These are phyloP conservation scores for Phalaenopsis hybrid DNA, from an alignment of 116 monocot genomes.

Conservation along the genomic window DNA sequence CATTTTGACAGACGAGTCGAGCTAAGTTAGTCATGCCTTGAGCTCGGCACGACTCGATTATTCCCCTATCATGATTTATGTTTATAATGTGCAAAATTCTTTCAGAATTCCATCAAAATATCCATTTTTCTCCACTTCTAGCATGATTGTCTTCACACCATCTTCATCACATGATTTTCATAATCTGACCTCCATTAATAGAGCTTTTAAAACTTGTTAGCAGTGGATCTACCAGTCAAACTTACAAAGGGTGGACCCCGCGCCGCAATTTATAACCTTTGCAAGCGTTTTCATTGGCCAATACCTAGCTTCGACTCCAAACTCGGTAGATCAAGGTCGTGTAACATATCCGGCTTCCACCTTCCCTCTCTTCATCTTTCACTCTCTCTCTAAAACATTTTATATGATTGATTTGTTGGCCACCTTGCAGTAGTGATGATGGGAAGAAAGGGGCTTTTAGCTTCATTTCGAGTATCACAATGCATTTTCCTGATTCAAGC, in stretches of 20 bases:
- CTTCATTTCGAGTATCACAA: slow-evolving; percentile 47
- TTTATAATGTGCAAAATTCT: neutral
- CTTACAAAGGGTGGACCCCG: slow-evolving; percentile 89
- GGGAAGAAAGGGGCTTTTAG: slow-evolving; percentile 9
- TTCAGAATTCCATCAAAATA: neutral
- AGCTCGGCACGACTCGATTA: too few relatives aligned
- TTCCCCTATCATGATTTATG: neutral
- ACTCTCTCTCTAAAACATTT: neutral
- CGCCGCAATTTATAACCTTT: slow-evolving; percentile 60
- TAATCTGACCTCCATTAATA: neutral
- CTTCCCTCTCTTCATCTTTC: neutral
- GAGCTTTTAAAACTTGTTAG: slow-evolving; percentile 27
- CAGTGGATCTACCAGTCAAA: slow-evolving; percentile 45
- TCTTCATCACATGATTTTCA: neutral
- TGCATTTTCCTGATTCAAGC: slow-evolving; percentile 40
- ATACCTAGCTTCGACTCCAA: slow-evolving; percentile 53
- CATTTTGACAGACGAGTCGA: too few relatives aligned
- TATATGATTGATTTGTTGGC: neutral
- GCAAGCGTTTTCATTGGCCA: slow-evolving; percentile 72
- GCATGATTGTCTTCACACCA: neutral
- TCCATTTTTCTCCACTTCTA: neutral
- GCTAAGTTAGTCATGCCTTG: too few relatives aligned
- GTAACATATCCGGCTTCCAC: too few relatives aligned
- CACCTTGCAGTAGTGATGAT: neutral
- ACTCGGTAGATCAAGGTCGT: slow-evolving; percentile 37